phyloP scores from a whole-genome alignment of 2,329 filamentous ascomycete species.

The Sporothrix euskadiensis region DNA sequence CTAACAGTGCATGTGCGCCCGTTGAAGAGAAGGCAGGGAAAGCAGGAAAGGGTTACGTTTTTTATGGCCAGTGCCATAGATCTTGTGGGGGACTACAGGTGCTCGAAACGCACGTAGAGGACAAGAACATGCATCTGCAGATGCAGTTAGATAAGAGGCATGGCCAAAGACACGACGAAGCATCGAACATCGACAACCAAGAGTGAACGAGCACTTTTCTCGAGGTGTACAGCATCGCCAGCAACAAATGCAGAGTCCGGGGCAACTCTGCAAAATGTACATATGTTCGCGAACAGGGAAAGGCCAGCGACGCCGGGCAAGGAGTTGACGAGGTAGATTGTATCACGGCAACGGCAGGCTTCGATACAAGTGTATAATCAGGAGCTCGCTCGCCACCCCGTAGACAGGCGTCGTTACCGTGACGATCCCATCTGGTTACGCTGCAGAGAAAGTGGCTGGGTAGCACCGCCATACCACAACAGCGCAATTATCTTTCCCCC shows the following conservation, averaged over 20 bases:
- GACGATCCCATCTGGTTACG: conserved; percentile 9
- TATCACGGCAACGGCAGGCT: conserved; percentile 1
- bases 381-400: not conserved
- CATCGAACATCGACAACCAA: not conserved
- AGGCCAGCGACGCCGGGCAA: not conserved
- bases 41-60: not conserved
- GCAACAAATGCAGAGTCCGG: conserved; percentile 6
- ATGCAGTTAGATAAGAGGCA: not conserved
- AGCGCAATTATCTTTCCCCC: not conserved
- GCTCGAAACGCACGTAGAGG: not conserved
- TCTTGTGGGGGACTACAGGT: not conserved
- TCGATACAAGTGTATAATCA: not conserved
- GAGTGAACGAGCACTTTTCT: not conserved
- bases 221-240: not conserved
- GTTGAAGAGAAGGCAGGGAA: not conserved
- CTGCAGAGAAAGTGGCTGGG: not conserved
- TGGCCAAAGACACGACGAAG: not conserved
- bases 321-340: conserved; percentile 6
- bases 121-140: not conserved
- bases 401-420: not conserved
- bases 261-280: not conserved
- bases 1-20: not conserved
- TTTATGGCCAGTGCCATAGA: not conserved
- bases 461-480: not conserved
- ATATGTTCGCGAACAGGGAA: not conserved